Evolutionary conservation across 2,329 filamentous ascomycete species (phyloP).

Genomic region (Diaporthe nobilis): DNA sequence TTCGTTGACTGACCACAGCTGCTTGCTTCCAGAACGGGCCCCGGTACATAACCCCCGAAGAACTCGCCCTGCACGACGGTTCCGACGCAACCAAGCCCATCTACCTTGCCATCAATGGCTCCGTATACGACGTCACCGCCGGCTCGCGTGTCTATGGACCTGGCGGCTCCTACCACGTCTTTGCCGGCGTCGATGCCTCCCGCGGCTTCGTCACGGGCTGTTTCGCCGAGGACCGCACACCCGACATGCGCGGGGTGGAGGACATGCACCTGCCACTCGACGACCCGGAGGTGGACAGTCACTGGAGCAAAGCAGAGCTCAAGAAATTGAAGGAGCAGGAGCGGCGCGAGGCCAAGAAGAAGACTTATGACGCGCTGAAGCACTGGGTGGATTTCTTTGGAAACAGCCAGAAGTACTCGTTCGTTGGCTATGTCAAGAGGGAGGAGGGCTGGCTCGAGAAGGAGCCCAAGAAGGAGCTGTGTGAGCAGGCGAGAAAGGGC

Average conservation of each 20-base stretch:
- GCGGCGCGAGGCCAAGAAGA: slow-evolving; percentile 71
- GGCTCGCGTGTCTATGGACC: slow-evolving; percentile 82
- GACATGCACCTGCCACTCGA: slow-evolving; percentile 82
- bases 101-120: slow-evolving; percentile 91
- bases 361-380: slow-evolving; percentile 76
- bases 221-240: slow-evolving; percentile 86
- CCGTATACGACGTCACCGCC: slow-evolving; percentile 85
- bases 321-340: slow-evolving; percentile 72
- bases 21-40: slow-evolving; percentile 66
- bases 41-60: slow-evolving; percentile 78
- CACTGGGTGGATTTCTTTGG: slow-evolving; percentile 90
- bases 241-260: slow-evolving; percentile 90
- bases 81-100: slow-evolving; percentile 81
- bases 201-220: slow-evolving; percentile 94
- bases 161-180: slow-evolving; percentile 88
- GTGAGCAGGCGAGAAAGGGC: slow-evolving; percentile 75
- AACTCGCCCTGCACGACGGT: slow-evolving; percentile 85
- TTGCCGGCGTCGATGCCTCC: slow-evolving; percentile 88
- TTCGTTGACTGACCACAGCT: slow-evolving; percentile 47
- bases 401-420: slow-evolving; percentile 84
- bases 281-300: slow-evolving; percentile 72
- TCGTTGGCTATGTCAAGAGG: slow-evolving; percentile 81
- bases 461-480: slow-evolving; percentile 74
- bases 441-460: slow-evolving; percentile 73
- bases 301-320: slow-evolving; percentile 69